Evolutionary conservation across 768 basidiomycete genomes (phyloP), one percentile per base, ranked within the genome.

Genomic region (Polyporus arcularius): DNA sequence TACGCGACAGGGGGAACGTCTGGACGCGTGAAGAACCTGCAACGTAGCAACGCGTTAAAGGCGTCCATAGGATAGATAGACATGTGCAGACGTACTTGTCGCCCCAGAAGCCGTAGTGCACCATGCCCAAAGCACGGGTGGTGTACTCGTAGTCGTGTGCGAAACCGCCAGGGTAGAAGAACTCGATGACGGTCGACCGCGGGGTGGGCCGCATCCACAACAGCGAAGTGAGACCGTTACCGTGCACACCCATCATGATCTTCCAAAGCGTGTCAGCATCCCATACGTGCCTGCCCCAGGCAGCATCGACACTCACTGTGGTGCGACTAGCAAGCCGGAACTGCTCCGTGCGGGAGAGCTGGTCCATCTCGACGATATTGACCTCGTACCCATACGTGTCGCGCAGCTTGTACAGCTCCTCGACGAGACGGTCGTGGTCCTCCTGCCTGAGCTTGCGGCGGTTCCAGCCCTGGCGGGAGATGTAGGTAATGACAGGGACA

Each of bases 211-310:
- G 88, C 95, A 96, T 97, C 94, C 94, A 97, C 4, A 97, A 71
- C 0, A 96, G 81, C 31, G 92, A 82, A 0, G 94, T 96, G 41
- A 97, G 72, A 35, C 92, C 95, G 69, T 97, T 96, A 10, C 95
- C 94, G 67, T 96, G 94, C 15, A 96, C 89, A 58, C 94, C 94
- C 83, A 96, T 89, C 87, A 96, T 83, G 68, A 96, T 92, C 94
- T 96, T 61, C 6, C 35, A 31, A n/a, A 39, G 10, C 43, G 15
- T 21, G 67, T 39, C 12, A 26, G 32, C n/a, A 10, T 16, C n/a
- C 14, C 41, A 15, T 15, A 16, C 32, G 4, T 47, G 18, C 6
- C n/a, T 18, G 18, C 18, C 16, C 10, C 31, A 40, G 38, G 31
- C 26, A 55, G 18, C 61, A 21, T 42, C 6, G 49, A 38, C 2